Evolutionary conservation across 352 stramenopile species (phyloP), one percentile per base, ranked within the genome.

Genomic region (Phytophthora pini): DNA sequence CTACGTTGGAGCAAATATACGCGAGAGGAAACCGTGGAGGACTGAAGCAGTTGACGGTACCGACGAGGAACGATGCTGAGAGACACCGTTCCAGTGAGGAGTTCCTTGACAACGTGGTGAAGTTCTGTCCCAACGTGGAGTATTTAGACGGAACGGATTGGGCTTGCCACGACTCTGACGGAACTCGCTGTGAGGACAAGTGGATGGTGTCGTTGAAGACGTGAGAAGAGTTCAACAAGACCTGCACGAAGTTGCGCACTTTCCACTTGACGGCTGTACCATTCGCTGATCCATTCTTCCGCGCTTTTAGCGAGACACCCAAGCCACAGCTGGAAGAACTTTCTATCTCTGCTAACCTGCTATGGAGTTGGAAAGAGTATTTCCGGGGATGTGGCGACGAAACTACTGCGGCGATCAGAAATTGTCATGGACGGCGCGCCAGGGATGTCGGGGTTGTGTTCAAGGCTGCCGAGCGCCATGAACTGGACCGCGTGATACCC

Each of bases 271-370:
- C 55, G 0, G 50, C 51, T 2, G 67, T 68, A 0, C 71, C 71
- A 0, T 79, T 69, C 13, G 62, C 58, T 9, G 62, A 69, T n/a
- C 59, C 59, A 5, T 76, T 78, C 40, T 81, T 81, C 45, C 51
- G 53, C 1, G 50, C 59, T 5, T 81, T 78, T 39, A 60, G 65
- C 13, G 44, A 61, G 20, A 34, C 73, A 34, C 2, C 32, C 3
- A 81, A 81, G 29, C 73, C 65, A 2, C 26, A 59, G 2, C 63
- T 81, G 9, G 53, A n/a, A 6, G 17, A 29, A 20, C 43, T 77
- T 4, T 31, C 47, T 1, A 56, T 82, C 8, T 34, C 39, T 7
- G 36, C 72, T 12, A 79, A 66, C 51, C 56, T 68, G 46, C 17
- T 65, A 2, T 82, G 67, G 67, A 27, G 66, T 26, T 82, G 63